Evolutionary conservation across 2,329 filamentous ascomycete genomes (phyloP), one percentile per base, ranked within the genome.

Genomic region (Neoascochyta sp.): DNA sequence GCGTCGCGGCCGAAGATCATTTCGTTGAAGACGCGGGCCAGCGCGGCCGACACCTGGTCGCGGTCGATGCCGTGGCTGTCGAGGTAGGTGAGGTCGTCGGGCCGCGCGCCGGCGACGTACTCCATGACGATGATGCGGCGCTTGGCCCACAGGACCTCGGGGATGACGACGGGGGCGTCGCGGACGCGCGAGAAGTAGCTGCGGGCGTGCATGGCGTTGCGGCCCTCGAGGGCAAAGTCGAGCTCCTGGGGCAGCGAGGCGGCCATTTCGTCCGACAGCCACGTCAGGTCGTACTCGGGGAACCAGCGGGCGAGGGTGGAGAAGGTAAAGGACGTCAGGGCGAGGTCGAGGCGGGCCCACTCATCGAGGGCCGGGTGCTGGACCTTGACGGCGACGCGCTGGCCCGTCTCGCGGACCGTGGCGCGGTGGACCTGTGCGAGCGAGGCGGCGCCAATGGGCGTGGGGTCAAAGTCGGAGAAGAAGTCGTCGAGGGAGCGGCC

Each of bases 1-100:
- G 90, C 90, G 36, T 82, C 76, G 29, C 81, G 77, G 27, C 90
- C 89, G 47, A 98, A 98, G 47, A 98, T 95, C 92, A 98, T 98
- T 61, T 96, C 89, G 69, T 98, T 98, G 74, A 98, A 98, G 36
- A 98, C 87, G 36, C 82, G 80, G 0, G 92, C 83, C 4, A 98
- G 71, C 0, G 88, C 84, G 1, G 90, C 89, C 0, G 89, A 94
- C 4, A 98, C 92, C 63, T 96, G 90, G 56, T 96, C 92, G 12
- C 92, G 80, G 62, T 94, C 87, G 57, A 98, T 98, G 35, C 78
- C 76, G 58, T 93, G 84, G 5, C 74, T 69, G 61, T 96, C 92
- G 3, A 98, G 71, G 57, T 85, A 96, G 10, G 78, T 78, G 1
- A 96, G 75, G 57, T 98, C 90, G 60, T 98, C 92, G 2, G 88